phyloP scores from a whole-genome alignment of 345 rosid genomes.

The Xanthoceras sorbifolium region DNA sequence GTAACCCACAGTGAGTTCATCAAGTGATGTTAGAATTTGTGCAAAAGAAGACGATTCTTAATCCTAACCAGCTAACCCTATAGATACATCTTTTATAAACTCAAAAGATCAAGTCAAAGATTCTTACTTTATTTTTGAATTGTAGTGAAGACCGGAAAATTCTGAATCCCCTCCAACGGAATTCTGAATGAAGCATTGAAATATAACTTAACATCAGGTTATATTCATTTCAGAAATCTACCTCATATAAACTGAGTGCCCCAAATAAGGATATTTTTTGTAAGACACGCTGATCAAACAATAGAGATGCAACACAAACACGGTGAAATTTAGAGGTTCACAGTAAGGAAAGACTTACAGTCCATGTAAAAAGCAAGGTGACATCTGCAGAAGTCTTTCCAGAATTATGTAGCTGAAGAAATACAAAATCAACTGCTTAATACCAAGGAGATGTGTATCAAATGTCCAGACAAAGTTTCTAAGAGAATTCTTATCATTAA shows the following conservation, averaged over 20 bases:
- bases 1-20: not conserved
- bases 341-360: conserved; percentile 51
- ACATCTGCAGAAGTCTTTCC: conserved; percentile 70
- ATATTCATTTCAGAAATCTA: not conserved
- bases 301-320: not conserved
- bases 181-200: conserved; percentile 50
- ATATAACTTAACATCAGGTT: conserved; percentile 3
- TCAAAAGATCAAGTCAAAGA: not conserved
- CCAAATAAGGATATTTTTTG: not conserved
- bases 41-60: not conserved
- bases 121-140: conserved; percentile 67
- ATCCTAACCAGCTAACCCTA: not conserved
- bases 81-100: not conserved
- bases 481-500: too few relatives aligned
- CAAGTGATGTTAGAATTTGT: not conserved
- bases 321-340: not conserved
- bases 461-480: not conserved
- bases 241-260: not conserved
- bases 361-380: conserved; percentile 93
- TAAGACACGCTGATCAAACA: not conserved
- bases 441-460: conserved; percentile 6
- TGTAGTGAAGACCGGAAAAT: conserved; percentile 79
- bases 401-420: conserved; percentile 66
- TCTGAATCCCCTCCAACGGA: conserved; percentile 90
- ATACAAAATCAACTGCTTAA: conserved; percentile 25